These are phyloP conservation scores for Nemania serpens DNA, from an alignment of 2,329 filamentous ascomycete species.

Conservation along the genomic window DNA sequence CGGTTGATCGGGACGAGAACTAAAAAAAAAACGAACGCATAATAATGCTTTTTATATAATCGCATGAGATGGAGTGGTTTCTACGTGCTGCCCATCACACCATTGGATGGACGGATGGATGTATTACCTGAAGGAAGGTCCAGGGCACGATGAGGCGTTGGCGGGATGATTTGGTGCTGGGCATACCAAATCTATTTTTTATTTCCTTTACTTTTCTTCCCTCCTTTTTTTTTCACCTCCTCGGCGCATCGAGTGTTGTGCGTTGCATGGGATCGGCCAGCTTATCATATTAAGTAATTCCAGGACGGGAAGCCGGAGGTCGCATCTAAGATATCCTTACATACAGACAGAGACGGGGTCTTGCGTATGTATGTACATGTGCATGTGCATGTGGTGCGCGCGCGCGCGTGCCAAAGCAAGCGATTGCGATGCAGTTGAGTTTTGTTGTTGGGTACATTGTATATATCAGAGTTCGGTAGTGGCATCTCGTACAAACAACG, in stretches of 20 bases:
- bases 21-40: background rate
- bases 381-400: no score
- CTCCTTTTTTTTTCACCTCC: no score
- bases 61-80: slow-evolving; percentile 12
- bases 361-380: slow-evolving; percentile 2
- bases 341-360: background rate
- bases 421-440: no score
- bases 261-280: background rate
- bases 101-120: background rate
- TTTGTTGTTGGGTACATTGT: no score
- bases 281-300: background rate
- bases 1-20: no score
- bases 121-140: slow-evolving; percentile 7
- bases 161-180: slow-evolving; percentile 14
- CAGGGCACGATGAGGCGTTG: slow-evolving; percentile 23
- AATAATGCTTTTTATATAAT: slow-evolving; percentile 9
- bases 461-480: background rate
- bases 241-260: background rate
- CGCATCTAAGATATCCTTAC: slow-evolving; percentile 11
- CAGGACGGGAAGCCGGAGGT: background rate
- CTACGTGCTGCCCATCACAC: no score
- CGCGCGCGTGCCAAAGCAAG: no score
- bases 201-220: background rate
- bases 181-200: slow-evolving; percentile 11
- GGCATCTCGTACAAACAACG: slow-evolving; percentile 7